Percentiles rank a stretch among this genome's conserved stretches.
Evolutionary conservation across 2,329 filamentous ascomycete genomes (phyloP).

Genomic region (Tolypocladium album): DNA sequence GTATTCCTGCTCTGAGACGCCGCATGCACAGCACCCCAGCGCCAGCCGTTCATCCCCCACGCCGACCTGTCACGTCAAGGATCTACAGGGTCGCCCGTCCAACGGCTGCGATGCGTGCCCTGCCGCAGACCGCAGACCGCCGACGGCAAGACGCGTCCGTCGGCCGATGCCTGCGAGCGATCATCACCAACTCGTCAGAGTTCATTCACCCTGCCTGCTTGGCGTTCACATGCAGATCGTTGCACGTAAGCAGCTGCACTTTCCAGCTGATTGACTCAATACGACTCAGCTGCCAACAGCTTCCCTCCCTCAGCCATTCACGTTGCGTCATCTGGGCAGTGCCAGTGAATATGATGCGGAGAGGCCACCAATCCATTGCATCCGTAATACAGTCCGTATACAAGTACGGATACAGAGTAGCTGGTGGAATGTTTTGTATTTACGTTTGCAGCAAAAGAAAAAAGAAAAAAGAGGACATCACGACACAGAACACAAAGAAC

Average conservation of each 20-base stretch:
- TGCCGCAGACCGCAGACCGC: too few relatives aligned
- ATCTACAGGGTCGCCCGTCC: background rate
- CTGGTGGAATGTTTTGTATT: too few relatives aligned
- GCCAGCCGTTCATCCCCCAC: background rate
- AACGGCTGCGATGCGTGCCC: background rate
- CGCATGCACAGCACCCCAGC: background rate
- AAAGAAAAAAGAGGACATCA: background rate
- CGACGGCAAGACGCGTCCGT: background rate
- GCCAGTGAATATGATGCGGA: too few relatives aligned
- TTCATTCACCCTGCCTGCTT: background rate
- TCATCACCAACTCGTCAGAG: background rate
- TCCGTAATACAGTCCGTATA: too few relatives aligned
- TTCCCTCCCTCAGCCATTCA: background rate
- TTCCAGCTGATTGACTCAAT: background rate
- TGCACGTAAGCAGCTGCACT: background rate
- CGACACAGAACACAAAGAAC: background rate
- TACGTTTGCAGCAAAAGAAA: background rate
- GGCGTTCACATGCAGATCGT: background rate
- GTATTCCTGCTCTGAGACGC: too few relatives aligned
- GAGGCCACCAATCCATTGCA: too few relatives aligned
- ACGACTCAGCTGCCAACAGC: background rate
- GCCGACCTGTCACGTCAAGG: background rate
- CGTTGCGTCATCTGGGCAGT: background rate
- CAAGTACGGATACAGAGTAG: too few relatives aligned
- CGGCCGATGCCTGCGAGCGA: background rate